These are phyloP conservation scores for Leccinum subgranulosum DNA, from an alignment of 768 basidiomycete species.

Conservation along the genomic window DNA sequence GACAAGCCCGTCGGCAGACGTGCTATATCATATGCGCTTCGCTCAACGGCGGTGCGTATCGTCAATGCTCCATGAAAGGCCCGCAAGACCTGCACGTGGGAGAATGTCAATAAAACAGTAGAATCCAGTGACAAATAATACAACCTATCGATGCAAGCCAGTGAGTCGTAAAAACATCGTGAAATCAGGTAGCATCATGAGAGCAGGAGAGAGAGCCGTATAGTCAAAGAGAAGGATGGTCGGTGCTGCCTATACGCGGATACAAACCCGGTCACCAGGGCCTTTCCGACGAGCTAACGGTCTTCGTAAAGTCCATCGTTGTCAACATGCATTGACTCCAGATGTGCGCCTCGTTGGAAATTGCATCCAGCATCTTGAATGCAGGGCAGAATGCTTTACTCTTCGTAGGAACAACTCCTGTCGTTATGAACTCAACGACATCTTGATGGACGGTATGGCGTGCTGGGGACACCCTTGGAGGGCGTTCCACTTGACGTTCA, in stretches of 20 bases:
- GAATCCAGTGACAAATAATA: background rate
- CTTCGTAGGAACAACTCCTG: slow-evolving; percentile 23
- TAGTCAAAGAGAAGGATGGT: background rate
- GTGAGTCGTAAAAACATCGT: background rate
- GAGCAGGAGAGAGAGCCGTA: background rate
- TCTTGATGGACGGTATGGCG: slow-evolving; percentile 21
- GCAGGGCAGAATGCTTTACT: background rate
- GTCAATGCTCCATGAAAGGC: no score
- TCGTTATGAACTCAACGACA: slow-evolving; percentile 25
- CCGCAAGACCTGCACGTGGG: background rate
- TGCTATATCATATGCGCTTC: no score
- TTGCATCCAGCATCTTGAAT: no score
- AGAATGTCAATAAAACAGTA: background rate
- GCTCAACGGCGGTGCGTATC: no score
- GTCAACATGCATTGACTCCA: no score
- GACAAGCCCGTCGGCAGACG: no score
- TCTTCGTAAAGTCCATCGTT: no score
- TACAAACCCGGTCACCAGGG: no score
- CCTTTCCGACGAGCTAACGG: no score
- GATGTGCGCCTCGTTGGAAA: no score
- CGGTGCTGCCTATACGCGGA: no score
- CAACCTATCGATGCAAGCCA: background rate
- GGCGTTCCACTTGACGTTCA: slow-evolving; percentile 39
- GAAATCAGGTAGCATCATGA: background rate
- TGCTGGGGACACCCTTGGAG: slow-evolving; percentile 24